These are phyloP conservation scores for Xerocomellus amylosporus DNA, from an alignment of 768 basidiomycete species.

Conservation along the genomic window DNA sequence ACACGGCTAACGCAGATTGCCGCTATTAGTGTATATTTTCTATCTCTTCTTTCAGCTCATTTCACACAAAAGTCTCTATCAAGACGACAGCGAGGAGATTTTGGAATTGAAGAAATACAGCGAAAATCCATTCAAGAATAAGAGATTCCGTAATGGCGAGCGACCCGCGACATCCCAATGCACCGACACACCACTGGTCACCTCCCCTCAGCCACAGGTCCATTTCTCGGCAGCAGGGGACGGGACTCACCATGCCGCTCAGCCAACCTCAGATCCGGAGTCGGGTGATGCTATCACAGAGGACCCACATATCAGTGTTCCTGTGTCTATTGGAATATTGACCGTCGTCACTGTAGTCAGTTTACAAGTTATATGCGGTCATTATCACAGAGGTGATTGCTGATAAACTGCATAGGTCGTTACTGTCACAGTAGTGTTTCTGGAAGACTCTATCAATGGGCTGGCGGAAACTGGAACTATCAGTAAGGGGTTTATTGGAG, in stretches of 20 bases:
- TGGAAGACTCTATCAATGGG: constrained; percentile 70
- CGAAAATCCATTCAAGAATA: no score
- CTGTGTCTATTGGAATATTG: constrained; percentile 53
- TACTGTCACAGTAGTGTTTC: constrained; percentile 53
- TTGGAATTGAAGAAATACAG: no score
- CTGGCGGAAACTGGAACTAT: constrained; percentile 41
- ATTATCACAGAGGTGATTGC: background rate
- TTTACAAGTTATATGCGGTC: constrained; percentile 2
- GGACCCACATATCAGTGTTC: constrained; percentile 48
- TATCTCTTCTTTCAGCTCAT: no score
- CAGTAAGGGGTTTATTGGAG: constrained; percentile 51
- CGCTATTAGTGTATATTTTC: no score
- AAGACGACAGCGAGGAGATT: no score
- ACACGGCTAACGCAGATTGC: no score
- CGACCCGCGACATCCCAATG: no score
- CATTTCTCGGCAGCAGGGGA: background rate
- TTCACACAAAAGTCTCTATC: no score
- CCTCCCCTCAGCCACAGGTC: background rate
- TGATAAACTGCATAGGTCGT: constrained; percentile 38
- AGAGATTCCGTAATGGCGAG: no score
- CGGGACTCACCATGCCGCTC: no score
- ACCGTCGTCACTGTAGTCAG: constrained; percentile 54
- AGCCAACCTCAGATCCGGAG: constrained; percentile 10
- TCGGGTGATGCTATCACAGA: background rate
- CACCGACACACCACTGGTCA: no score